A percentile compares a stretch with the other conserved stretches of the same genome.
Evolutionary conservation across 371 early-diverging fungal genomes (phyloP).

Genomic region (Mycotypha africana): DNA sequence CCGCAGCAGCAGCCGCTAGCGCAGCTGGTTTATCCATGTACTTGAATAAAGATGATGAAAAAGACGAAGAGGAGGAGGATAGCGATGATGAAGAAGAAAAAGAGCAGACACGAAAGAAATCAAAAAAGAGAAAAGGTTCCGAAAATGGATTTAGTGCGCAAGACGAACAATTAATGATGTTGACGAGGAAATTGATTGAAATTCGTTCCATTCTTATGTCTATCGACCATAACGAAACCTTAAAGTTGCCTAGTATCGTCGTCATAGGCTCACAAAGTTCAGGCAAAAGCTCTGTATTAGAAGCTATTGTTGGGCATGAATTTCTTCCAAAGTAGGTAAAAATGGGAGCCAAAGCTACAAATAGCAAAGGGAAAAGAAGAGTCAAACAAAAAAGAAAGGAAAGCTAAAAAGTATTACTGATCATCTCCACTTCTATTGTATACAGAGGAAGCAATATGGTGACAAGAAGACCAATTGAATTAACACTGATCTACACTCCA

Average conservation of each 20-base stretch:
- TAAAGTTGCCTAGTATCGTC: slow-evolving; percentile 92
- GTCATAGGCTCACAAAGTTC: slow-evolving; percentile 97
- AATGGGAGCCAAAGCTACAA: background rate
- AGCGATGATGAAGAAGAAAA: slow-evolving; percentile 2
- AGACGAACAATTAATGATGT: slow-evolving; percentile 72
- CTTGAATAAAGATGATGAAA: slow-evolving; percentile 1
- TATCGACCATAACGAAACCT: slow-evolving; percentile 63
- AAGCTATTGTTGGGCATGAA: slow-evolving; percentile 98
- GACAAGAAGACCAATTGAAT: slow-evolving; percentile 96
- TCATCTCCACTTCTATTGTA: background rate
- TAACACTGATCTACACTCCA: slow-evolving; percentile 94
- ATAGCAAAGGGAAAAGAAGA: too few species aligned
- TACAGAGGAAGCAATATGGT: slow-evolving; percentile 96
- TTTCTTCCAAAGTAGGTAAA: slow-evolving; percentile 92
- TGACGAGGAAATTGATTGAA: slow-evolving; percentile 89
- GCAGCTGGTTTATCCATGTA: slow-evolving; percentile 13
- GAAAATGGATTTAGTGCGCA: too few species aligned
- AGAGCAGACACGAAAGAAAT: slow-evolving; percentile 4
- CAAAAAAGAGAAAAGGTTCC: slow-evolving; percentile 1
- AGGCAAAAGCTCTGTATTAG: slow-evolving; percentile 98
- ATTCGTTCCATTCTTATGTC: slow-evolving; percentile 85
- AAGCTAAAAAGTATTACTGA: background rate
- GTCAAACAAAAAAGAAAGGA: too few species aligned
- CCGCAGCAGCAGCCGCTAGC: background rate
- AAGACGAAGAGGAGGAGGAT: slow-evolving; percentile 3